Evolutionary conservation across 169 alveolate genomes (phyloP), one percentile per base, ranked within the genome.

Genomic region (Hammondia hammondi): DNA sequence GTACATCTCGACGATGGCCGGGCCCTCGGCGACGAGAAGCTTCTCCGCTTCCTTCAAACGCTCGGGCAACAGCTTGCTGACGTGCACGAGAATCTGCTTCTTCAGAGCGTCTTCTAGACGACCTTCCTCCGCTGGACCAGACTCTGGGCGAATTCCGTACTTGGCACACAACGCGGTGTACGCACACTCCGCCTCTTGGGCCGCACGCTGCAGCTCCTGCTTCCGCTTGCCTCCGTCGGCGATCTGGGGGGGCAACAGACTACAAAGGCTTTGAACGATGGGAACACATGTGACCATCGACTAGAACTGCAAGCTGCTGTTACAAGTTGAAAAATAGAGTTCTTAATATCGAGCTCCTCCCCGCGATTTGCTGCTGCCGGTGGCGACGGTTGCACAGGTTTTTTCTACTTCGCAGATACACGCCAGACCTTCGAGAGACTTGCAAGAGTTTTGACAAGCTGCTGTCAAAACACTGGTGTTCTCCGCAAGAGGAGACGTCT

Each of bases 201-300:
- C 85, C 24, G 85, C 46, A 10, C 85, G 85, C 48, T n/a, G 85
- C 85, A 73, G 46, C 85, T 73, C 85, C 85, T 73, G 43, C 85
- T 73, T 37, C 85, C 85, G 43, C 48, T 37, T 73, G 85, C 85
- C 52, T 10, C 85, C 43, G 46, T 73, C 85, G 43, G 43, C 2
- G 27, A 73, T n/a, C 85, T 73, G 85, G 1, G 48, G 46, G 24
- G 61, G 19, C 10, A 52, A 52, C 61, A 52, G 0, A 52, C 43
- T 39, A 39, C 43, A 39, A 39, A 39, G 43, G 43, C 43, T 39
- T 39, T 39, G 43, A 39, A 39, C 43, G 43, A 39, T 39, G 43
- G 43, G 43, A 39, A 2, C 43, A 39, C 43, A 39, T 39, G 43
- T 39, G 43, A 39, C 43, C n/a, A n/a, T n/a, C 43, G 43, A 39